Evolutionary conservation across 305 asterid species (phyloP), one percentile per base, ranked within the genome.

Genomic region (Fraxinus sp.): DNA sequence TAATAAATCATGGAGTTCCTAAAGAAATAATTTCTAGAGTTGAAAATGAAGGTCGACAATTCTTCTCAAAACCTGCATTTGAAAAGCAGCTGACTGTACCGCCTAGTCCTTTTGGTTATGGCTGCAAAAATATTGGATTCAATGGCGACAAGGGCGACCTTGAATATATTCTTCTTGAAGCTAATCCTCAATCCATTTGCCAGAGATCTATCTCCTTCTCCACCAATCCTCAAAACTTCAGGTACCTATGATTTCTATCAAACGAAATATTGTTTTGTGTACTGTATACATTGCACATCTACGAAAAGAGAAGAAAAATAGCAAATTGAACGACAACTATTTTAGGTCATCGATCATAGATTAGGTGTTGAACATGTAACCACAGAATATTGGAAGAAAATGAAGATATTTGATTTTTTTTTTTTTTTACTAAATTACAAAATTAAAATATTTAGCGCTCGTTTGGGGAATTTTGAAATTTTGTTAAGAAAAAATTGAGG

Each of bases 111-210:
- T 91, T 91, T 37, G 96, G 97, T 0, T 93, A 93, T 62, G 97
- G 95, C 3, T 88, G 90, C 80, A 93, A 91, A 85, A 91, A 88
- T 62, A 93, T 93, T 78, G 97, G 97, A 0, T 79, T 82, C 78
- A 85, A 91, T 83, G 97, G 97, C 0, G 97, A 92, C 74, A 88
- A 83, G 77, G 97, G 93, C 7, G 94, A 90, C 74, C 92, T 92
- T 26, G 94, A 92, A 73, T 92, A 92, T 71, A 68, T 92, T 74
- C 89, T 92, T 33, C 79, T 92, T 9, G 91, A 89, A 81, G 90
- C 92, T 6, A 83, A 91, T 74, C 86, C 91, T 62, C 71, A 13
- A 26, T 84, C 89, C 2, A 35, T 91, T 71, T 52, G 79, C 33
- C 49, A 85, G 26, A 83, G 88, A 28, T 85, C 92, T 84, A 70